These are phyloP conservation scores for Saturnispora sanitii DNA, from an alignment of 805 yeast genomes.

Conservation along the genomic window DNA sequence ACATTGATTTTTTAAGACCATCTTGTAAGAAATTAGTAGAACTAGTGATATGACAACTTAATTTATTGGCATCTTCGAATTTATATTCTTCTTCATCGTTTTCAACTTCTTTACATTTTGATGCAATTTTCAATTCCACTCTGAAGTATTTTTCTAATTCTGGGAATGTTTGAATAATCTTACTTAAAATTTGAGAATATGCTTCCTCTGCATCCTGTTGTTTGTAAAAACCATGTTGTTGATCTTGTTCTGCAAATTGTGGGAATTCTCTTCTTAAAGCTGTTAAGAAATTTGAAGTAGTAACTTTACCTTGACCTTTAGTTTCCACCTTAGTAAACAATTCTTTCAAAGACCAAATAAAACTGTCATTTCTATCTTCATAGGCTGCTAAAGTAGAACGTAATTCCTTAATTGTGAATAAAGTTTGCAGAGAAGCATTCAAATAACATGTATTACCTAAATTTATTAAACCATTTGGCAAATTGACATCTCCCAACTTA, in stretches of 20 bases:
- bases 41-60: slow-evolving; percentile 82
- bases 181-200: slow-evolving; percentile 66
- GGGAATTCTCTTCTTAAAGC: slow-evolving; percentile 64
- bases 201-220: slow-evolving; percentile 99
- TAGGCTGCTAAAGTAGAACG: slow-evolving; percentile 22
- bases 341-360: slow-evolving; percentile 30
- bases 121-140: slow-evolving; percentile 51
- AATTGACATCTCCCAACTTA: slow-evolving; percentile 20
- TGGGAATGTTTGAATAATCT: slow-evolving; percentile 39
- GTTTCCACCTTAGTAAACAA: slow-evolving; percentile 35
- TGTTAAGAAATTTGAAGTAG: slow-evolving; percentile 60
- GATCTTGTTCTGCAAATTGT: slow-evolving; percentile 76
- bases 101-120: slow-evolving; percentile 49
- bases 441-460: slow-evolving; percentile 73
- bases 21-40: slow-evolving; percentile 81
- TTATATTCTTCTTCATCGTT: slow-evolving; percentile 36
- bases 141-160: slow-evolving; percentile 51
- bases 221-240: slow-evolving; percentile 56
- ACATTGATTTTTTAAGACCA: slow-evolving; percentile 67
- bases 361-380: slow-evolving; percentile 16
- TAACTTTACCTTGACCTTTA: slow-evolving; percentile 32
- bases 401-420: slow-evolving; percentile 37
- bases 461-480: slow-evolving; percentile 60
- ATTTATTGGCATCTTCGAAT: slow-evolving; percentile 54
- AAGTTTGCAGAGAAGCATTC: slow-evolving; percentile 58